A percentile compares a stretch with the other conserved stretches of the same genome.
Conservation (phyloP, 202 grass and related monocot genomes). For the Dendrocalamus latiflorus region DNA sequence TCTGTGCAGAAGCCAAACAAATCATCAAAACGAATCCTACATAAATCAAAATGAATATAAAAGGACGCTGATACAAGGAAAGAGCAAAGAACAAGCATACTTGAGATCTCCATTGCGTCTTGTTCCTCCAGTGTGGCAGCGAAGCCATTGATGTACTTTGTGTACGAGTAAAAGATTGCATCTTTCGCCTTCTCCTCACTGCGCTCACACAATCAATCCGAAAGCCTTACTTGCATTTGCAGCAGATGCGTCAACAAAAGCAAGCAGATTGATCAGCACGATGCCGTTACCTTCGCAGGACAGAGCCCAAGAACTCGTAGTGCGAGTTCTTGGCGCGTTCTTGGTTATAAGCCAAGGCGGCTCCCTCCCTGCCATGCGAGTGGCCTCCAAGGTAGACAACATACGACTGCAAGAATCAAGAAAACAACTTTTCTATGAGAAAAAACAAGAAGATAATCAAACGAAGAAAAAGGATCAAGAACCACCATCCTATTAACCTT, state of each 20-base stretch:
- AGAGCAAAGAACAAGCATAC: slow-evolving; percentile 16
- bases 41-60: not conserved
- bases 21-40: not conserved
- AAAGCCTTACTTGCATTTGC: not conserved
- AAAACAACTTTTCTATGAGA: not conserved
- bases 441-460: not conserved
- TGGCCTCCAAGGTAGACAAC: slow-evolving; percentile 75
- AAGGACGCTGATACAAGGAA: not conserved
- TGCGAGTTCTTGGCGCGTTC: slow-evolving; percentile 48
- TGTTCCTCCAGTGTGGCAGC: slow-evolving; percentile 63
- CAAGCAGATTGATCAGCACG: not conserved
- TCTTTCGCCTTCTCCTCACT: slow-evolving; percentile 53
- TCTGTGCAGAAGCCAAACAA: slow-evolving; percentile 32
- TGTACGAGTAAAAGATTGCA: slow-evolving; percentile 92
- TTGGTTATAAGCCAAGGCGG: slow-evolving; percentile 34
- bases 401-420: slow-evolving; percentile 44
- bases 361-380: slow-evolving; percentile 46
- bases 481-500: slow-evolving; percentile 34
- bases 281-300: slow-evolving; percentile 46
- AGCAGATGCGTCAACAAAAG: not conserved
- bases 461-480: not conserved
- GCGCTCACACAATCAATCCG: not conserved
- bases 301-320: slow-evolving; percentile 43
- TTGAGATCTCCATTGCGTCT: slow-evolving; percentile 48
- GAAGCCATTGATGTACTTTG: slow-evolving; percentile 83